Base-by-base conservation (phyloP, 2,329 filamentous ascomycete species). In the Cytospora chrysosperma region DNA sequence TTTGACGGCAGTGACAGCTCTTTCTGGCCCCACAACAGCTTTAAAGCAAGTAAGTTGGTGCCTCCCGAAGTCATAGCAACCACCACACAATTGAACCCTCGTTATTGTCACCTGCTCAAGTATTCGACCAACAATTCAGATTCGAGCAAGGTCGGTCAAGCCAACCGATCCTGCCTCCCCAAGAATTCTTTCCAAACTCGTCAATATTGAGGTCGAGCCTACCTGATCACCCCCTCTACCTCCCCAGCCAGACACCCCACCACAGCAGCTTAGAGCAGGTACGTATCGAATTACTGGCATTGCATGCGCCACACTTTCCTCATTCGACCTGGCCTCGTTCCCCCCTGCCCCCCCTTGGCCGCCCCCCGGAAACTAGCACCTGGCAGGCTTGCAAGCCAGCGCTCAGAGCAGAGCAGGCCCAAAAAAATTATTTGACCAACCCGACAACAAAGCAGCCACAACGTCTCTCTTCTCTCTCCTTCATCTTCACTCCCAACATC, bases 341-440 rank as follows among this genome's bases (percentile, higher is more conserved):
- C 57, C 54, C 28, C 62, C 58, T 64, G 52, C 57, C 51, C 59
- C 57, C 37, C 56, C 56, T 60, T 61, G 51, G 54, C 43, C 53
- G 58, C 30, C 52, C 60, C 60, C 62, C 62, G 51, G 62, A 52
- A 56, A 34, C 60, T 49, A 49, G 60, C 60, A 62, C 43, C 60
- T 27, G 28, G 24, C 60, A 17, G 61, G n/a, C 10, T 19, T 47
- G 43, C 43, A 43, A 43, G 32, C 12, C 40, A 43, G 40, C 40
- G 40, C 40, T 30, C 17, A 43, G 19, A 43, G 51, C 52, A 57
- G 52, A 37, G 52, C 51, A 52, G 59, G 64, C 66, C 54, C 55
- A 58, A 68, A 73, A 73, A 75, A 73, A 73, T 72, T 76, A 75
- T 74, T 75, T 71, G 69, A 67, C 58, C 61, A 55, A 68, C 71